Evolutionary conservation across 2,329 filamentous ascomycete species (phyloP).

Genomic region (Rhynchosporium agropyri): DNA sequence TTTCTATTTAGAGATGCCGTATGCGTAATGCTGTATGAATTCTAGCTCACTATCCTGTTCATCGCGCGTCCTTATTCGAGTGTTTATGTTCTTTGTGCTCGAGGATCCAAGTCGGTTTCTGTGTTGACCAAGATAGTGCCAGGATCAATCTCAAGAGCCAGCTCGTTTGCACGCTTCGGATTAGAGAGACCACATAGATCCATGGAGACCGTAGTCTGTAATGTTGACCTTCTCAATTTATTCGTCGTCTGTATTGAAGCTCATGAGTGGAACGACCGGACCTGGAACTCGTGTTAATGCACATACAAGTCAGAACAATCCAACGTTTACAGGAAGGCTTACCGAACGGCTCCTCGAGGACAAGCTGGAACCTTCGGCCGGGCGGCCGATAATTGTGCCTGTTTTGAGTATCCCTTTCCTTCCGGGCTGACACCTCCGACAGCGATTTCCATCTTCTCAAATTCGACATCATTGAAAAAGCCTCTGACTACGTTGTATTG

Average conservation of each 20-base stretch:
- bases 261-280: slow-evolving; percentile 57
- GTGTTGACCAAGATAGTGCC: slow-evolving; percentile 64
- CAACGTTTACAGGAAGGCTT: slow-evolving; percentile 25
- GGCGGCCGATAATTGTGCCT: slow-evolving; percentile 61
- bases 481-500: slow-evolving; percentile 50
- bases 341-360: slow-evolving; percentile 64
- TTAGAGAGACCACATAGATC: slow-evolving; percentile 9
- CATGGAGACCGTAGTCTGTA: slow-evolving; percentile 5
- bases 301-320: background rate
- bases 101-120: slow-evolving; percentile 41
- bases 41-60: background rate
- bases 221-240: slow-evolving; percentile 59
- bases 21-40: slow-evolving; percentile 9
- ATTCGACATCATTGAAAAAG: slow-evolving; percentile 58
- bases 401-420: slow-evolving; percentile 56
- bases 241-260: slow-evolving; percentile 48
- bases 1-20: slow-evolving; percentile 1
- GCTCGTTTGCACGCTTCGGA: slow-evolving; percentile 51
- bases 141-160: slow-evolving; percentile 57
- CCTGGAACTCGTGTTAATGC: slow-evolving; percentile 37
- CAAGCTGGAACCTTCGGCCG: slow-evolving; percentile 58
- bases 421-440: slow-evolving; percentile 46
- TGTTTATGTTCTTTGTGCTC: slow-evolving; percentile 43
- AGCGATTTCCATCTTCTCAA: slow-evolving; percentile 55
- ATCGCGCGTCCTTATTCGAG: slow-evolving; percentile 40